Base-by-base conservation (phyloP, 2,329 filamentous ascomycete species). In the Cyphellophora europaea region DNA sequence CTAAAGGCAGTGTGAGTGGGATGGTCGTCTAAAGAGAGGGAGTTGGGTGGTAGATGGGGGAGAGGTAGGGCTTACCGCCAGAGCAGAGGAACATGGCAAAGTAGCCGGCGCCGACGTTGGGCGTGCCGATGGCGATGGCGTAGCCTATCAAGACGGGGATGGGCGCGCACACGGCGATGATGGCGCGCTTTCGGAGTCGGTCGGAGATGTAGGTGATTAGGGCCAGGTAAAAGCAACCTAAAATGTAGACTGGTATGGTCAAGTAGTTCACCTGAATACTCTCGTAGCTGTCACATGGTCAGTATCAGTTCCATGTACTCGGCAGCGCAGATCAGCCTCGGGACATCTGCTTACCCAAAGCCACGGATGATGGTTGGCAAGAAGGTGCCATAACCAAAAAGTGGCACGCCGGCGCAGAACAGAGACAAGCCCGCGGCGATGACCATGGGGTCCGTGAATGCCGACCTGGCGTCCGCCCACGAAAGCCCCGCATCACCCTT, bases 191-290 rank as follows among this genome's bases (percentile, higher is more conserved):
- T 14, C 49, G 43, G 6, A 52, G 19, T 6, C 45, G 50, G 40
- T 60, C 58, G 2, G 58, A 59, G 14, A 44, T 11, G 11, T 15
- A 35, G 10, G 47, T 47, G 4, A 45, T 36, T 15, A 45, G 32
- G 5, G 43, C 44, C 6, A 56, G 48, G 19, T 44, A 40, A 11
- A 56, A 44, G 5, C 48, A 47, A 8, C 47, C 56, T 11, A 55
- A 19, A 11, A 54, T 29, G 29, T 58, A 59, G 0, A 59, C 53
- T 2, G 57, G 58, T 19, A 60, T 57, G 19, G 55, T 58, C 30
- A 59, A 38, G 33, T 58, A 57, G 19, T 58, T 55, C 14, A 46
- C 51, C 21, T 50, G 34, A 25, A 25, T 25, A n/a, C 21, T 25
- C 21, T 25, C n/a, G 21, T 8, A 25, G n/a, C n/a, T n/a, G n/a